A percentile compares a stretch with the other conserved stretches of the same genome.
Evolutionary conservation across 768 basidiomycete genomes (phyloP).

Genomic region (Suillus weaverae): DNA sequence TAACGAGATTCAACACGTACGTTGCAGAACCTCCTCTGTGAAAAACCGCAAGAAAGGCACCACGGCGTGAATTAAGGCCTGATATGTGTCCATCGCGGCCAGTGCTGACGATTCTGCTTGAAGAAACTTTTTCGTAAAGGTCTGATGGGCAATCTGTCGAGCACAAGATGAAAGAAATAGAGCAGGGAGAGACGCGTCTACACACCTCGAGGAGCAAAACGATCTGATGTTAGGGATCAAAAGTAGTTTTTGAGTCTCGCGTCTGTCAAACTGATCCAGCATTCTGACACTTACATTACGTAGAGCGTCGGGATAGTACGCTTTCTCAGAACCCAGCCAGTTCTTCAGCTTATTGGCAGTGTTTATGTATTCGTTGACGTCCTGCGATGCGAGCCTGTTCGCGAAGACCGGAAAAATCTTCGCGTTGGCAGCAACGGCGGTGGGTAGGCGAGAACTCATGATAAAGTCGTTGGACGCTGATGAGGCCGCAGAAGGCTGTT

Average conservation of each 20-base stretch:
- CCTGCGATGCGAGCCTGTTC: constrained; percentile 31
- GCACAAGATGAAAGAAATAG: constrained; percentile 15
- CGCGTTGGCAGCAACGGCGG: constrained; percentile 32
- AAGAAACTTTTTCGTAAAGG: constrained; percentile 17
- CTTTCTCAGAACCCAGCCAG: constrained; percentile 49
- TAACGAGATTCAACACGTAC: constrained; percentile 13
- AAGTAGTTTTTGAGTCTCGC: constrained; percentile 5
- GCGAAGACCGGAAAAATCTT: constrained; percentile 39
- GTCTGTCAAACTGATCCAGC: not conserved
- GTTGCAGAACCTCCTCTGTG: constrained; percentile 21
- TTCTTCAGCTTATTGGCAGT: constrained; percentile 38
- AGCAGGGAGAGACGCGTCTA: constrained; percentile 27
- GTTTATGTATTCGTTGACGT: constrained; percentile 22
- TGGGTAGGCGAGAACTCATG: constrained; percentile 12
- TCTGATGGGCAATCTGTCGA: constrained; percentile 25
- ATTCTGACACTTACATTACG: constrained; percentile 41
- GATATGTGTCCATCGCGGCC: constrained; percentile 4
- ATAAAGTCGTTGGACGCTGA: not conserved
- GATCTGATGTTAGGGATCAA: constrained; percentile 40
- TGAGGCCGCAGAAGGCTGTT: not conserved
- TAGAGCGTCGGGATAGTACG: constrained; percentile 53
- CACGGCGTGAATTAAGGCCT: constrained; percentile 19
- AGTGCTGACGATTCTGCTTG: constrained; percentile 6
- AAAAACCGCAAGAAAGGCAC: constrained; percentile 23
- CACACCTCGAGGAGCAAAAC: constrained; percentile 49